Base-by-base conservation (phyloP, 306 rosid genomes). In the Vigna trinervia region DNA sequence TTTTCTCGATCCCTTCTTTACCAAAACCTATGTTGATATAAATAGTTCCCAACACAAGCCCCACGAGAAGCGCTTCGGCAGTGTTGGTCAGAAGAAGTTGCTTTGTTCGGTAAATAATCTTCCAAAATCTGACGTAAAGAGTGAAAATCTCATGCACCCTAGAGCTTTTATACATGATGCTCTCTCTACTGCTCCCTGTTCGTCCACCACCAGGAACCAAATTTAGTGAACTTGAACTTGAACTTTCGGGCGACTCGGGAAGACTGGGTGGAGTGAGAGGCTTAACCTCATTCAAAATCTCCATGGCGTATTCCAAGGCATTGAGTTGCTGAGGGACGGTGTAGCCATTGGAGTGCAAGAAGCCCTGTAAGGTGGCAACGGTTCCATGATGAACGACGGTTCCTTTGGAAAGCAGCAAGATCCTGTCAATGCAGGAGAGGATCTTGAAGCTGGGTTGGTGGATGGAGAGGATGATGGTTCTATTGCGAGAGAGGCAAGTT, bases 361-460 rank as follows among this genome's bases (percentile, higher is more conserved):
- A 95, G 0, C 75, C 22, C 61, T 90, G 91, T 2, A 95, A 90
- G 0, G 96, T 85, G 41, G 87, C 78, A 52, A 92, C 81, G 11
- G 80, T 83, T 59, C 97, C 98, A 15, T 95, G 97, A 53, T 95
- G 96, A 48, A 95, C 85, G 0, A 95, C 93, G 2, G 60, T 60
- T 0, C 98, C 97, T 76, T 89, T 89, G 2, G 89, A 89, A 0
- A 95, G 86, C 78, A 95, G 13, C 13, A 95, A 80, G 73, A 95
- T 85, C 48, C 77, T 83, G 53, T 90, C 97, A 63, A 92, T 89
- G 69, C 84, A 69, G 1, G 98, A 90, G 77, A 90, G 87, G 72
- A 95, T 90, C 80, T 88, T 91, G 85, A 89, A 87, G 77, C 96
- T 95, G 0, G 98, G 98, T 59, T 95, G 98, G 76, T 95, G 97